A percentile compares a stretch with the other conserved stretches of the same genome.
These are phyloP conservation scores for Talaromyces sp. DNA, from an alignment of 2,329 filamentous ascomycete species.

Conservation along the genomic window DNA sequence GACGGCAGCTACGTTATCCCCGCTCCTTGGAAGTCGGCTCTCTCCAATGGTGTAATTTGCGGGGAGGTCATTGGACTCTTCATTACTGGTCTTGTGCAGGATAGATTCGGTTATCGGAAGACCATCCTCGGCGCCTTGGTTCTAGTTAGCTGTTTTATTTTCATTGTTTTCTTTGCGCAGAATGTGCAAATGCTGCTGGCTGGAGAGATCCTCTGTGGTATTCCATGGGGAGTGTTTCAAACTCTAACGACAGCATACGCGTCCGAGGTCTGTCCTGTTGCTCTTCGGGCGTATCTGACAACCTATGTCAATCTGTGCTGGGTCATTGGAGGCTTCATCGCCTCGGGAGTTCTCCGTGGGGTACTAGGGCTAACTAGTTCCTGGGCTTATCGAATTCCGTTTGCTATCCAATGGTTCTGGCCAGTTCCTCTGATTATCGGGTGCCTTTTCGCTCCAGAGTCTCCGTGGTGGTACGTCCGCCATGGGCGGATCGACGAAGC, in stretches of 20 bases:
- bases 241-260: conserved; percentile 43
- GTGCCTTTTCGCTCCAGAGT: conserved; percentile 22
- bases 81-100: conserved; percentile 38
- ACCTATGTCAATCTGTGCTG: conserved; percentile 44
- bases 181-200: conserved; percentile 42
- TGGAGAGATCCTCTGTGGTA: conserved; percentile 46
- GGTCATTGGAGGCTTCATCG: conserved; percentile 47
- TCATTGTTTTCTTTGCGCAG: conserved; percentile 47
- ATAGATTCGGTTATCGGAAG: conserved; percentile 18
- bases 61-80: conserved; percentile 5
- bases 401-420: conserved; percentile 51
- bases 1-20: conserved; percentile 30
- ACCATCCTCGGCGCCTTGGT: conserved; percentile 45
- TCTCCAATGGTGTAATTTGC: background rate
- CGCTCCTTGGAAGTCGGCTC: conserved; percentile 5
- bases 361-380: conserved; percentile 41
- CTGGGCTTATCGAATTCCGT: conserved; percentile 50
- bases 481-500: conserved; percentile 5
- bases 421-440: conserved; percentile 44
- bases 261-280: conserved; percentile 42
- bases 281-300: conserved; percentile 39
- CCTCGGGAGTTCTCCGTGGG: conserved; percentile 44
- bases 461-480: conserved; percentile 10
- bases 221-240: conserved; percentile 49
- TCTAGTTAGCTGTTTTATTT: conserved; percentile 42